Base-by-base conservation (phyloP, 257 asterid species). In the Petunia secreta region DNA sequence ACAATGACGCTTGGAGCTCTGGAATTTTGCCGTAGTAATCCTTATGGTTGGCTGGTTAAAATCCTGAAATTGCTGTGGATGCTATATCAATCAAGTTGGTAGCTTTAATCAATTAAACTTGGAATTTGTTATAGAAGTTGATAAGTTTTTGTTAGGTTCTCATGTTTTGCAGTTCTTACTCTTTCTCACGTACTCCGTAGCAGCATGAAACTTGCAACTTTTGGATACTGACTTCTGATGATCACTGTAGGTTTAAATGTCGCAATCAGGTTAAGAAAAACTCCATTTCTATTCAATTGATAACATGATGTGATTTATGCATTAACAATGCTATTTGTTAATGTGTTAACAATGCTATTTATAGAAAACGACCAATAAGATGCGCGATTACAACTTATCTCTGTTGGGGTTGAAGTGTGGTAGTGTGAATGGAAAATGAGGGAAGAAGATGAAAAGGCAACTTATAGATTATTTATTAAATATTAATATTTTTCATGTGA, bases 11-110 rank as follows among this genome's bases (percentile, higher is more conserved):
- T 85, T 94, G 88, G 98, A 94, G 83, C 77, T 94, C 9, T 94
- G 98, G 98, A 92, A 92, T 84, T 87, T 80, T 57, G 87, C 96
- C 4, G 80, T 87, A 62, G 91, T 92, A 79, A 90, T 90, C 69
- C 94, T 94, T 57, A 90, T 92, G 97, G 97, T 90, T 34, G 98
- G 97, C 2, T 86, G 94, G 92, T 84, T 92, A 60, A 79, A 87
- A 94, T 86, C 94, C 98, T 3, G 92, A 89, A 88, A 86, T 91
- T 38, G 90, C 97, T 5, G 97, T 92, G 1, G 94, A 86, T 87
- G 94, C 97, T 5, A 77, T 94, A 77, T 94, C 98, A 63, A 92
- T 92, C 77, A 92, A 97, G 97, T 92, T 79, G 66, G 93, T 86
- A 1, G 63, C 75, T 25, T 25, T 8, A 2, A 4, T 38, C 46